Conservation (phyloP, 2,329 filamentous ascomycete species). For the Fusarium sp. region DNA sequence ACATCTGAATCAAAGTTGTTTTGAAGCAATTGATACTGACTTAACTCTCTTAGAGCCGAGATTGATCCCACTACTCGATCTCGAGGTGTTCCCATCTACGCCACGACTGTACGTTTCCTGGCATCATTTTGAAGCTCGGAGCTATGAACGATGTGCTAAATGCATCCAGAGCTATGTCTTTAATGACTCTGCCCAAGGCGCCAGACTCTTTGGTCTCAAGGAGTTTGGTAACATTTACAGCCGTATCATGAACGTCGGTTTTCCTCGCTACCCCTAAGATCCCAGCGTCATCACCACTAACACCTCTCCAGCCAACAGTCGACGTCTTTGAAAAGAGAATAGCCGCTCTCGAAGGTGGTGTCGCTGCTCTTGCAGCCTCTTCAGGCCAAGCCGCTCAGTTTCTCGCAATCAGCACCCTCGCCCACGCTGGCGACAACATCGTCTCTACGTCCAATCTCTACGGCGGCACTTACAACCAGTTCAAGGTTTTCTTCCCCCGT, state of each 20-base stretch:
- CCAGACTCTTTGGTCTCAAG: constrained; percentile 94
- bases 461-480: constrained; percentile 96
- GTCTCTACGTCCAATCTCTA: constrained; percentile 91
- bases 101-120: constrained; percentile 71
- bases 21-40: constrained; percentile 13
- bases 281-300: not conserved
- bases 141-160: constrained; percentile 1
- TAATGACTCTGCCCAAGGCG: constrained; percentile 95
- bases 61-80: constrained; percentile 86
- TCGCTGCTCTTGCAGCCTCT: constrained; percentile 84
- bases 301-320: constrained; percentile 77
- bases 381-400: constrained; percentile 95
- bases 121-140: not conserved
- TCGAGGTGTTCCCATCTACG: constrained; percentile 95
- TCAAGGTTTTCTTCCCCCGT: constrained; percentile 91
- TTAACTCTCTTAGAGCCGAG: constrained; percentile 69
- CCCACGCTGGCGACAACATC: constrained; percentile 91
- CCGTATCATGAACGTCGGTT: constrained; percentile 88
- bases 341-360: constrained; percentile 93
- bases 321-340: constrained; percentile 98
- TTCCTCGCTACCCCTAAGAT: not conserved
- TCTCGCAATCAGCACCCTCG: constrained; percentile 87
- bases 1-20: not conserved
- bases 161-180: constrained; percentile 81
- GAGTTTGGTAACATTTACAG: constrained; percentile 98